Conservation (phyloP, 108 stramenopile genomes). For the Halocafeteria seosinensis region DNA sequence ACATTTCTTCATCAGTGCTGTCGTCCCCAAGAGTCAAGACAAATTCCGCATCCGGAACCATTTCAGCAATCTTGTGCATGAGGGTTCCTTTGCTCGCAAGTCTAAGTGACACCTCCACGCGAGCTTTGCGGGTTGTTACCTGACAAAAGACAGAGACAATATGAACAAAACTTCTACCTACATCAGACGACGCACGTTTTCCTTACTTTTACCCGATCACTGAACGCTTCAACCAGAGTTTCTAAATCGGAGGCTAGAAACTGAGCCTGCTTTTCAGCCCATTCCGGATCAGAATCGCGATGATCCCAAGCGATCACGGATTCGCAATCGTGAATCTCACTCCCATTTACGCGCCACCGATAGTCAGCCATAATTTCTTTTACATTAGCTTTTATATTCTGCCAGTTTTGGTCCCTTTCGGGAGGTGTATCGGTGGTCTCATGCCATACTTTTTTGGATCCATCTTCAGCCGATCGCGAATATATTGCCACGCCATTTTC, state of each 20-base stretch:
- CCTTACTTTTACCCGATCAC: no score
- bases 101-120: neutral
- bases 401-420: neutral
- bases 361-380: conserved; percentile 8
- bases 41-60: neutral
- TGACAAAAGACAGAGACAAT: neutral
- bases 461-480: neutral
- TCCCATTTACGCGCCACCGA: conserved; percentile 25
- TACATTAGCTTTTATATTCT: conserved; percentile 8
- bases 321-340: conserved; percentile 35
- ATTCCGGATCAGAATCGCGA: conserved; percentile 94
- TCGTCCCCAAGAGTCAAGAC: neutral
- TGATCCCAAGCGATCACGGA: conserved; percentile 80
- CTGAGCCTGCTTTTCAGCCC: conserved; percentile 80
- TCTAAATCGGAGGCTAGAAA: conserved; percentile 71
- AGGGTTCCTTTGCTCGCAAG: neutral
- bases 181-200: no score
- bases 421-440: neutral
- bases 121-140: neutral
- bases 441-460: no score
- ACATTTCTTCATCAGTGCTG: neutral
- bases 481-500: neutral
- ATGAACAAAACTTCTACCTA: no score
- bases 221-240: no score
- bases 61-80: neutral